phyloP scores from a whole-genome alignment of 805 yeast genomes.

The Brettanomyces anomalus region DNA sequence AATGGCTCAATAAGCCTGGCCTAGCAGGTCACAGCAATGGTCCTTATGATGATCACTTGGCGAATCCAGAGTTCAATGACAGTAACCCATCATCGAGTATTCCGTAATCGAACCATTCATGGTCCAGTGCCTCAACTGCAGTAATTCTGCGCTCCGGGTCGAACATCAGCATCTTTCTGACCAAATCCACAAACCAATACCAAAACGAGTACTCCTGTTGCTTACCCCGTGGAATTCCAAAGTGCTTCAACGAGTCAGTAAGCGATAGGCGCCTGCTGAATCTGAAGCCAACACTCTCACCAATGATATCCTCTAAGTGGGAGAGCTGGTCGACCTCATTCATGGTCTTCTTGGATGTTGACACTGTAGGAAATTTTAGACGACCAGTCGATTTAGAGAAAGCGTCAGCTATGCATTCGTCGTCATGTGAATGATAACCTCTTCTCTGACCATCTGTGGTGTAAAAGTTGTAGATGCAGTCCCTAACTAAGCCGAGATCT shows the following conservation, averaged over 20 bases:
- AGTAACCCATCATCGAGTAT: conserved; percentile 44
- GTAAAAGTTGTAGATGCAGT: conserved; percentile 17
- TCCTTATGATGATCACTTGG: no score
- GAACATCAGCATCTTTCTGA: conserved; percentile 39
- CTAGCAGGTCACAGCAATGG: no score
- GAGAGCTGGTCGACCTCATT: conserved; percentile 27
- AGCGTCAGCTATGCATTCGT: conserved; percentile 21
- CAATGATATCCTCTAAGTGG: conserved; percentile 19
- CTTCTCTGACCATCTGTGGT: conserved; percentile 4
- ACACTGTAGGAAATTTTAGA: conserved; percentile 26
- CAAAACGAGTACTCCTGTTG: conserved; percentile 70
- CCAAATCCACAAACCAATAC: conserved; percentile 59
- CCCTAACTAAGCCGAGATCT: conserved; percentile 27
- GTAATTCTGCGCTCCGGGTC: conserved; percentile 43
- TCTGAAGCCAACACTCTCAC: conserved; percentile 22
- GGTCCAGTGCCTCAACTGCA: conserved; percentile 46
- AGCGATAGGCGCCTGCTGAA: conserved; percentile 16
- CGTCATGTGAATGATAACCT: not conserved
- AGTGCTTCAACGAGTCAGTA: conserved; percentile 17
- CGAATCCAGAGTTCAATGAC: no score
- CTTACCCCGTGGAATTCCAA: conserved; percentile 28
- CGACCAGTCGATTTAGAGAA: conserved; percentile 24
- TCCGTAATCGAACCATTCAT: conserved; percentile 70
- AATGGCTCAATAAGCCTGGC: no score
- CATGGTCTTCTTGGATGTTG: conserved; percentile 29